These are phyloP conservation scores for Hypoxylon lienhwacheense DNA, from an alignment of 495 filamentous ascomycete species.

Conservation along the genomic window DNA sequence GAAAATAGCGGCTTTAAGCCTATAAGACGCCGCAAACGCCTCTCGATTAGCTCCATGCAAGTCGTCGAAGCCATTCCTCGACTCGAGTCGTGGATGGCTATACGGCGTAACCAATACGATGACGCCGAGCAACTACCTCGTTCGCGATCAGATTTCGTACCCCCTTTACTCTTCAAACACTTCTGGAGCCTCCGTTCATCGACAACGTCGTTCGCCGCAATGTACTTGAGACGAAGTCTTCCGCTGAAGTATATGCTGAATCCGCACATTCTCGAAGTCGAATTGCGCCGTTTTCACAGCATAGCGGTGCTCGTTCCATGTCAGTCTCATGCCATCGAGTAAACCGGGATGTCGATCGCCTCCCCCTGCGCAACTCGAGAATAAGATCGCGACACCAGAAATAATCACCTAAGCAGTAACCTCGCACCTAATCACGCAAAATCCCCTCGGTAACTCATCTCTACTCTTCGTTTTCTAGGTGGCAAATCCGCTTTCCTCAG, in stretches of 20 bases:
- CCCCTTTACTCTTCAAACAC: not conserved
- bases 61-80: constrained; percentile 13
- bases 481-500: not conserved
- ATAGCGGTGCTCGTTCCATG: not conserved
- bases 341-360: too few relatives aligned
- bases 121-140: not conserved
- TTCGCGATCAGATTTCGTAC: not conserved
- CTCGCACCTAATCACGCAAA: not conserved
- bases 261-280: too few relatives aligned
- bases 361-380: not conserved
- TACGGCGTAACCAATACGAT: not conserved
- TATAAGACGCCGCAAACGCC: constrained; percentile 16
- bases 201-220: not conserved
- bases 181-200: not conserved
- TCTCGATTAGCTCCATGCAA: constrained; percentile 8
- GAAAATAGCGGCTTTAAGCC: constrained; percentile 18
- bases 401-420: not conserved
- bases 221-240: not conserved
- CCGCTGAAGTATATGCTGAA: too few relatives aligned
- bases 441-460: not conserved
- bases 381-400: not conserved
- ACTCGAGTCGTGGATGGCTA: not conserved
- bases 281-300: not conserved
- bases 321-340: not conserved
- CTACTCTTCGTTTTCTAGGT: not conserved